These are phyloP conservation scores for Cryptosporidium tyzzeri DNA, from an alignment of 169 alveolate species.

Conservation along the genomic window DNA sequence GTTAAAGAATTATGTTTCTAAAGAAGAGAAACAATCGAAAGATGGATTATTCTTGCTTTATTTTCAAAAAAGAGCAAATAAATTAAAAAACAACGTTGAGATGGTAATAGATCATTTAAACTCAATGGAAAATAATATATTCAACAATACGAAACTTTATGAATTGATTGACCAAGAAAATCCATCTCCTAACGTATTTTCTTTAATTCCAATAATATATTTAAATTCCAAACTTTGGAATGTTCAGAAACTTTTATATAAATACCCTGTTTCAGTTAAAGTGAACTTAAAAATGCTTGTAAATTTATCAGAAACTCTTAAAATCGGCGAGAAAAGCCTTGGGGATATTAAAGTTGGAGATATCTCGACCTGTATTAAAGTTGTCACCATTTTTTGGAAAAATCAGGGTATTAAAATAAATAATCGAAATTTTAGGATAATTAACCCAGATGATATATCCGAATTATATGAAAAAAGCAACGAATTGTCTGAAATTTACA, in stretches of 20 bases:
- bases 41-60: constrained; percentile 3
- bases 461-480: constrained; percentile 41
- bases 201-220: constrained; percentile 30
- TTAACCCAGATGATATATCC: constrained; percentile 10
- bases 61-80: neutral
- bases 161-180: neutral
- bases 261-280: constrained; percentile 39
- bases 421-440: constrained; percentile 26
- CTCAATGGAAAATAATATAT: neutral
- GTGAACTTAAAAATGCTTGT: constrained; percentile 10
- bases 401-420: constrained; percentile 21
- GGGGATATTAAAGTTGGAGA: constrained; percentile 15
- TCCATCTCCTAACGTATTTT: constrained; percentile 4
- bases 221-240: constrained; percentile 50
- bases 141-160: neutral
- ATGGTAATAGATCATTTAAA: neutral
- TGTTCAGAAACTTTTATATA: constrained; percentile 15
- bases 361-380: constrained; percentile 60
- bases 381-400: constrained; percentile 38
- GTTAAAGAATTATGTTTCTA: neutral
- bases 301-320: constrained; percentile 5
- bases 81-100: neutral
- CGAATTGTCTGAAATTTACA: constrained; percentile 16
- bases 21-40: neutral
- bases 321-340: constrained; percentile 1